These are phyloP conservation scores for Beauveria varroae DNA, from an alignment of 2,329 filamentous ascomycete genomes.

Conservation along the genomic window DNA sequence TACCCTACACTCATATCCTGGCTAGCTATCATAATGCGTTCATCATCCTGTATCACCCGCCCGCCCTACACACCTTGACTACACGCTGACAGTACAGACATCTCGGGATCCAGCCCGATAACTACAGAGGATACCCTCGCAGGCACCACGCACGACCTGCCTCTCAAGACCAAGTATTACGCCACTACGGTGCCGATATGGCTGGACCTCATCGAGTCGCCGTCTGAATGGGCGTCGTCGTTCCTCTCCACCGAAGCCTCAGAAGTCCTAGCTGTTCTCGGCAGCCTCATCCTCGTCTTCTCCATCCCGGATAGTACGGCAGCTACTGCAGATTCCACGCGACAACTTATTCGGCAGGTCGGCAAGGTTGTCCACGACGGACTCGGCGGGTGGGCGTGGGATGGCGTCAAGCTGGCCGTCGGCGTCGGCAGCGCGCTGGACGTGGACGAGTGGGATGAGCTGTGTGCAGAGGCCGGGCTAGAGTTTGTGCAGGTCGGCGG, in stretches of 20 bases:
- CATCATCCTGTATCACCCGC: not conserved
- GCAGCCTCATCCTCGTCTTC: conserved; percentile 45
- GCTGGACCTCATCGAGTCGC: conserved; percentile 53
- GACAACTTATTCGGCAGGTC: conserved; percentile 42
- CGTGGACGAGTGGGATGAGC: conserved; percentile 54
- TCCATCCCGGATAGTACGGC: conserved; percentile 16
- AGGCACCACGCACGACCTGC: conserved; percentile 50
- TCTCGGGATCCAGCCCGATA: conserved; percentile 41
- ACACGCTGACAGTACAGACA: conserved; percentile 29
- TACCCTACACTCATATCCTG: not conserved
- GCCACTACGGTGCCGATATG: conserved; percentile 53
- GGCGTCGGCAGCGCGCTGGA: conserved; percentile 40
- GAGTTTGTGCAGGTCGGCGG: conserved; percentile 53
- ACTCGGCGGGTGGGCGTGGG: conserved; percentile 55
- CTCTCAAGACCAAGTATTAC: conserved; percentile 55
- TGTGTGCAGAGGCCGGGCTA: conserved; percentile 47
- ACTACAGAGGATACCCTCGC: conserved; percentile 39
- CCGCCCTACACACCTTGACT: not conserved
- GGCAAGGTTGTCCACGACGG: conserved; percentile 49
- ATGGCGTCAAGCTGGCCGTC: conserved; percentile 54
- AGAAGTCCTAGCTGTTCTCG: conserved; percentile 55
- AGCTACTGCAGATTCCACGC: conserved; percentile 16
- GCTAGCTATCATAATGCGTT: too few species aligned
- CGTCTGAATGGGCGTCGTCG: conserved; percentile 46
- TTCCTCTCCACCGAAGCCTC: conserved; percentile 54